Evolutionary conservation across 2,329 filamentous ascomycete species (phyloP).

Genomic region (Fusarium coicis): DNA sequence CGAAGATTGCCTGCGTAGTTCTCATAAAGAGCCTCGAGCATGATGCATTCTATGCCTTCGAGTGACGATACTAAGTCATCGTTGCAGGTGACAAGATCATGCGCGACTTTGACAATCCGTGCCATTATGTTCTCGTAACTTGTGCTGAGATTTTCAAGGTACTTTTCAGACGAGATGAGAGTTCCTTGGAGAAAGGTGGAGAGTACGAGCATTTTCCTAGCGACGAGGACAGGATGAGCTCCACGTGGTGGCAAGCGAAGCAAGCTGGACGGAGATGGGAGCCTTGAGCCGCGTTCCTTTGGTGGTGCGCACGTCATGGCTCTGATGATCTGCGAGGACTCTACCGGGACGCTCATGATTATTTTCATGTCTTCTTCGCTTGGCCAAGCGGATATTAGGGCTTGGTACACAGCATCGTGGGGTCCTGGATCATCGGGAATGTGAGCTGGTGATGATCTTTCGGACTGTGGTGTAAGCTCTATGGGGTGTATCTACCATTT

Average conservation of each 20-base stretch:
- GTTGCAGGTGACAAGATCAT: constrained; percentile 55
- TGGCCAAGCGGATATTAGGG: constrained; percentile 54
- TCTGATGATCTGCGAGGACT: constrained; percentile 49
- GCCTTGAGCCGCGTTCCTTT: constrained; percentile 2
- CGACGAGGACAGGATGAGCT: constrained; percentile 55
- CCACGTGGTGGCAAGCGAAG: constrained; percentile 40
- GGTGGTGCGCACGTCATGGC: constrained; percentile 48
- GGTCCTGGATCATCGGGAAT: background rate
- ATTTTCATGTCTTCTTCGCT: constrained; percentile 50
- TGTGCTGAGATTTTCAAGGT: constrained; percentile 22
- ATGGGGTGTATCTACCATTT: background rate
- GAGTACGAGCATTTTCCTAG: constrained; percentile 53
- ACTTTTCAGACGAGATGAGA: background rate
- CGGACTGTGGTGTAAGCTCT: background rate
- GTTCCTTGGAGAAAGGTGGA: constrained; percentile 51
- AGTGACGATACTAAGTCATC: constrained; percentile 57
- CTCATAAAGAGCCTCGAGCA: constrained; percentile 59
- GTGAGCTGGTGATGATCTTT: background rate
- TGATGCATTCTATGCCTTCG: constrained; percentile 62
- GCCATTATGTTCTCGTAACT: constrained; percentile 37
- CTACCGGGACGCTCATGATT: constrained; percentile 48
- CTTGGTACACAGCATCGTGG: constrained; percentile 42
- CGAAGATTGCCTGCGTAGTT: constrained; percentile 60
- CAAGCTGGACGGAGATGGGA: constrained; percentile 43
- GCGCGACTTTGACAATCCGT: constrained; percentile 44